Evolutionary conservation across 192 early-diverging fungal species (phyloP), one percentile per base, ranked within the genome.

Genomic region (Coemansia sp.): DNA sequence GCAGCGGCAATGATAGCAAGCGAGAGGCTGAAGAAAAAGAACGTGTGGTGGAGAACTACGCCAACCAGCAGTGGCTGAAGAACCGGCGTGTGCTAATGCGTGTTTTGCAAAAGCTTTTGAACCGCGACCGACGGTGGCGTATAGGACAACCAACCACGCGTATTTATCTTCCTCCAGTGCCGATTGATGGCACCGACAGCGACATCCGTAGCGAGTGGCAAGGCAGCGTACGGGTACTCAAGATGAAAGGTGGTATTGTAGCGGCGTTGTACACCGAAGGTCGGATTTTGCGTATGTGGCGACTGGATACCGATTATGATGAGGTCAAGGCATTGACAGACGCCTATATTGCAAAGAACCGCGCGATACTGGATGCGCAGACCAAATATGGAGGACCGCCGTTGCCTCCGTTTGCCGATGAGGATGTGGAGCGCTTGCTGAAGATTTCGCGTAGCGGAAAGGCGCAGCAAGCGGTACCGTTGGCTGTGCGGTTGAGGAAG

Each of bases 141-240:
- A 34, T 28, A 4, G 80, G 56, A 1, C 64, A 67, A 25, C 80
- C 80, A 2, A 48, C 54, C 1, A 70, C 55, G 1, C 60, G 80
- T 11, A 36, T 74, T 25, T 82, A 77, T 42, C 57, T 82, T 28
- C 80, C 80, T 38, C 80, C 80, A 1, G 75, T 77, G 40, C 64
- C 71, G 7, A 40, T 82, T 60, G 75, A 77, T 30, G 72, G 75
- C 25, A 73, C 68, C 0, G 67, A 70, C 32, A n/a, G 57, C 4
- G 80, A 82, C 20, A 71, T 82, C 34, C 34, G 29, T 34, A 72
- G 73, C 12, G 71, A 73, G 51, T 77, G 75, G 80, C 67, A 82
- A 34, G 80, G 80, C 10, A 20, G 64, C 0, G 75, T 77, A 1
- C 55, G 66, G 20, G 20, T 61, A 10, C 33, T 82, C 20, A 77